phyloP scores from a whole-genome alignment of 2,329 filamentous ascomycete species.

The Colletotrichum endophyticum region DNA sequence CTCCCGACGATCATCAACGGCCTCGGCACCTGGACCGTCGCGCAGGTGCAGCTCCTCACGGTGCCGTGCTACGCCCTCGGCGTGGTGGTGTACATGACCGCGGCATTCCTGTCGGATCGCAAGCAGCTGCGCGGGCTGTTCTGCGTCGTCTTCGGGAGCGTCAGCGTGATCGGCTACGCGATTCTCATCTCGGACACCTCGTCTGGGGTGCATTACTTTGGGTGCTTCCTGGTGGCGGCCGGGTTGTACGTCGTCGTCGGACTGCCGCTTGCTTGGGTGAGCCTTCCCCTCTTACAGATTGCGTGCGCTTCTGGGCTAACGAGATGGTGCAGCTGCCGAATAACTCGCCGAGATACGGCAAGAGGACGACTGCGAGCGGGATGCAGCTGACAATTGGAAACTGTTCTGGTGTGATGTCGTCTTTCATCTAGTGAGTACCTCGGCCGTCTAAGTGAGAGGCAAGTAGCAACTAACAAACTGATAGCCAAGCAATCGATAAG shows the following conservation, averaged over 20 bases:
- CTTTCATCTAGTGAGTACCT: slow-evolving; percentile 16
- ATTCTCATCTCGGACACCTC: slow-evolving; percentile 57
- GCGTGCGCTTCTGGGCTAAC: neutral
- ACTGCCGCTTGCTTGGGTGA: slow-evolving; percentile 59
- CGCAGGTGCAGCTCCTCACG: slow-evolving; percentile 65
- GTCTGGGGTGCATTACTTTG: slow-evolving; percentile 45
- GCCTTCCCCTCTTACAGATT: neutral
- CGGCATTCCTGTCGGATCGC: slow-evolving; percentile 71
- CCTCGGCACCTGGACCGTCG: slow-evolving; percentile 55
- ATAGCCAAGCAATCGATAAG: slow-evolving; percentile 48
- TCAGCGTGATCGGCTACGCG: slow-evolving; percentile 63
- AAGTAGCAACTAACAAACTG: neutral
- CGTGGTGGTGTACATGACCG: slow-evolving; percentile 69
- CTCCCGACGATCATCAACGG: slow-evolving; percentile 68
- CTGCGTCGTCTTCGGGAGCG: slow-evolving; percentile 51
- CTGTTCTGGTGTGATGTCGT: slow-evolving; percentile 60
- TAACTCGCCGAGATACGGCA: slow-evolving; percentile 77
- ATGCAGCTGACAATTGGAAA: slow-evolving; percentile 76
- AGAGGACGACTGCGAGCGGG: slow-evolving; percentile 74
- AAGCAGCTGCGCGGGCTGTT: slow-evolving; percentile 61
- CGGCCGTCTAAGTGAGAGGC: too few species aligned
- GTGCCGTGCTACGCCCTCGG: slow-evolving; percentile 71
- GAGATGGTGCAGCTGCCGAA: slow-evolving; percentile 44
- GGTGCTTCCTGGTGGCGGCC: slow-evolving; percentile 75
- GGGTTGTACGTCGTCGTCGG: slow-evolving; percentile 70